These are phyloP conservation scores for Solanum chilense DNA, from an alignment of 257 asterid species.

Conservation along the genomic window DNA sequence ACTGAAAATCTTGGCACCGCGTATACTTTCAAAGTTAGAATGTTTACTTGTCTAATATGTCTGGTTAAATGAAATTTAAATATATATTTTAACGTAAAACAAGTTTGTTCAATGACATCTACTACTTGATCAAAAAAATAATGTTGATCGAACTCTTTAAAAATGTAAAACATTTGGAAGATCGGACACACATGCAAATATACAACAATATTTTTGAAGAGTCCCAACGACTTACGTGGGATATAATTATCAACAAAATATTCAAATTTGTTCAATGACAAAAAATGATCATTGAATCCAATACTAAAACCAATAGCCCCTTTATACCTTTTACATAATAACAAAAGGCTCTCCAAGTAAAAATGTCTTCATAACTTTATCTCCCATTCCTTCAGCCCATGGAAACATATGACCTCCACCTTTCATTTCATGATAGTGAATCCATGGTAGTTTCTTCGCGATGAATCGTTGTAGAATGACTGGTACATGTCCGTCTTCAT, in stretches of 20 bases:
- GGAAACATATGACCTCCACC: constrained; percentile 75
- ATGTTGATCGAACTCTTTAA: neutral
- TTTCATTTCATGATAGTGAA: constrained; percentile 64
- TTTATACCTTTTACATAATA: neutral
- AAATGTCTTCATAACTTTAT: constrained; percentile 45
- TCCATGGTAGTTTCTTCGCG: constrained; percentile 57
- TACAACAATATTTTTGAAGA: neutral
- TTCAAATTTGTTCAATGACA: neutral
- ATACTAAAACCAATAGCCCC: neutral
- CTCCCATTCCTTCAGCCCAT: constrained; percentile 46
- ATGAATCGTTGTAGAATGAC: constrained; percentile 54
- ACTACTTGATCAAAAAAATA: constrained; percentile 10
- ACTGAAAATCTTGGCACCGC: too few relatives aligned
- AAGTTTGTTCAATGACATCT: neutral
- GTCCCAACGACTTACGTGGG: neutral
- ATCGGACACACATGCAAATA: neutral
- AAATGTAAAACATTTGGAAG: neutral
- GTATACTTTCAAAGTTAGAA: too few relatives aligned
- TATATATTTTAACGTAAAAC: neutral
- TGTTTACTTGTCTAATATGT: too few relatives aligned
- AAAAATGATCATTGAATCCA: neutral
- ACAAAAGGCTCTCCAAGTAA: constrained; percentile 20
- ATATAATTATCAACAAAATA: neutral
- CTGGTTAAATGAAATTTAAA: too few relatives aligned
- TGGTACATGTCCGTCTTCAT: constrained; percentile 57